Evolutionary conservation across 2,329 filamentous ascomycete genomes (phyloP).

Genomic region (Penicillium freii): DNA sequence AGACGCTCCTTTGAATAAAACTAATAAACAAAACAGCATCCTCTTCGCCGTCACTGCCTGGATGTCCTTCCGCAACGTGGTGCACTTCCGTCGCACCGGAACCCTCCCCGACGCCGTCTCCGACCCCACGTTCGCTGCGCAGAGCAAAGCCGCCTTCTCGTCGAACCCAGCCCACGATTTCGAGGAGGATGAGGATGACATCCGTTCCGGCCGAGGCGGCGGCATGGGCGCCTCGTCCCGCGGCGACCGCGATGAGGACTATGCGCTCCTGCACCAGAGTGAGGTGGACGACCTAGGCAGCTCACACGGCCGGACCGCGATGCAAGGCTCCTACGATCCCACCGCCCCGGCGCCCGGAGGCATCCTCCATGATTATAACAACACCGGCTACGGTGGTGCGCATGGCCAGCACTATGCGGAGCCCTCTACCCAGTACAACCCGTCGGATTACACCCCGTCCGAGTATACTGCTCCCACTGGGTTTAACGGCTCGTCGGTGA

Average conservation of each 20-base stretch:
- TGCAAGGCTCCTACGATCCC: slow-evolving; percentile 43
- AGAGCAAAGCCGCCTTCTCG: slow-evolving; percentile 49
- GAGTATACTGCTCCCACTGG: slow-evolving; percentile 14
- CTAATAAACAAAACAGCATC: slow-evolving; percentile 40
- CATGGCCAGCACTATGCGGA: slow-evolving; percentile 36
- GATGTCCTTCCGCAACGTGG: slow-evolving; percentile 55
- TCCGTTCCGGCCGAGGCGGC: slow-evolving; percentile 40
- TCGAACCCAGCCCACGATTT: slow-evolving; percentile 48
- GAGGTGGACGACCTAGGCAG: slow-evolving; percentile 45
- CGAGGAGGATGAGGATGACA: slow-evolving; percentile 47
- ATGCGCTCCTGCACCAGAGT: slow-evolving; percentile 51
- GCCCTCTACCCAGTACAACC: slow-evolving; percentile 4
- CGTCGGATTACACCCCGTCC: slow-evolving; percentile 9
- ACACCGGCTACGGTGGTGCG: slow-evolving; percentile 42
- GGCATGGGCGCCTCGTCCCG: slow-evolving; percentile 43
- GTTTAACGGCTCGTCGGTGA: slow-evolving; percentile 16
- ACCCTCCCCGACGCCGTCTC: slow-evolving; percentile 49
- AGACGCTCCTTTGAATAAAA: background rate
- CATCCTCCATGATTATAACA: slow-evolving; percentile 40
- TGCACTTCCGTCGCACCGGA: slow-evolving; percentile 58
- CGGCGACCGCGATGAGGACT: slow-evolving; percentile 50
- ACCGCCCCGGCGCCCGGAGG: slow-evolving; percentile 32
- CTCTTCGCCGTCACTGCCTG: slow-evolving; percentile 54
- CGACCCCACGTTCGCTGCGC: slow-evolving; percentile 50
- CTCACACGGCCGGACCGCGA: slow-evolving; percentile 34